Evolutionary conservation across 257 asterid species (phyloP).

Genomic region (Solanum dulcamara): DNA sequence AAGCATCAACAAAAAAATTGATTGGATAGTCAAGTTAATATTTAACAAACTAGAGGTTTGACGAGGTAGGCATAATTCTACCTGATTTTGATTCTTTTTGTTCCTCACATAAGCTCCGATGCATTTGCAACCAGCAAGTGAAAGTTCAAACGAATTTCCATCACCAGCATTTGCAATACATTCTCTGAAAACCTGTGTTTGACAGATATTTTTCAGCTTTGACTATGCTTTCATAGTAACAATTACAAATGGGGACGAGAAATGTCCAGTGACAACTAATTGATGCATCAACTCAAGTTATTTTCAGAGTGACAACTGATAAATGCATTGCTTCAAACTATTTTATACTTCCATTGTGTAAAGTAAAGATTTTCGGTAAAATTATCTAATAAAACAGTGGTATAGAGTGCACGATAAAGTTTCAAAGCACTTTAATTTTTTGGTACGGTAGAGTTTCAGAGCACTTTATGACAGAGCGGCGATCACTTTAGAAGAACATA

Average conservation of each 20-base stretch:
- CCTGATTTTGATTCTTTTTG: conserved; percentile 96
- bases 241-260: neutral
- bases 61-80: conserved; percentile 2
- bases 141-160: conserved; percentile 66
- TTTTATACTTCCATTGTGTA: neutral
- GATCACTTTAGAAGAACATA: neutral
- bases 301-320: neutral
- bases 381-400: neutral
- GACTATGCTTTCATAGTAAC: neutral
- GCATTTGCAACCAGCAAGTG: conserved; percentile 75
- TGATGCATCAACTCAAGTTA: neutral
- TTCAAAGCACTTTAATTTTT: neutral
- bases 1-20: conserved; percentile 1
- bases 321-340: neutral
- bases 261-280: neutral
- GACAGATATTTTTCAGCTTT: neutral
- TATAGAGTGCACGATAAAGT: neutral
- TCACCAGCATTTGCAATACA: conserved; percentile 34
- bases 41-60: neutral
- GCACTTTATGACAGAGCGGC: neutral
- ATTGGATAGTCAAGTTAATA: neutral
- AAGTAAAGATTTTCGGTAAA: neutral
- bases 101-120: conserved; percentile 84
- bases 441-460: neutral
- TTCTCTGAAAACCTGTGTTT: conserved; percentile 65